Conservation (phyloP, 2,329 filamentous ascomycete genomes). For the Fusarium succisae region DNA sequence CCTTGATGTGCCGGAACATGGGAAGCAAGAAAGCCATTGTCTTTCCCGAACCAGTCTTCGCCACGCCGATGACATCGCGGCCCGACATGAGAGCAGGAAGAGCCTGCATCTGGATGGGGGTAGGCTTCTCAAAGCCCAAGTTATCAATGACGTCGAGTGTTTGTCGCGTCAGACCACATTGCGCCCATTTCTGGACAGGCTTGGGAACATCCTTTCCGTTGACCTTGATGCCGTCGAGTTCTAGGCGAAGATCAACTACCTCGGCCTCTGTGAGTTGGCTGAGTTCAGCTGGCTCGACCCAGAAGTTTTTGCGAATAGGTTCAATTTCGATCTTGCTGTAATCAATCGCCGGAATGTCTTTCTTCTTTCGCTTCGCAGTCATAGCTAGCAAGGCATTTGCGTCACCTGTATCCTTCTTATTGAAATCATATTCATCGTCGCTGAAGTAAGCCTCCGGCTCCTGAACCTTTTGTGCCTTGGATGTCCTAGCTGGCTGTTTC, state of each 20-base stretch:
- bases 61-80: slow-evolving; percentile 93
- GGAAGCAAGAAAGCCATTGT: slow-evolving; percentile 94
- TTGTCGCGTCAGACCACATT: slow-evolving; percentile 88
- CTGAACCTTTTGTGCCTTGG: slow-evolving; percentile 61
- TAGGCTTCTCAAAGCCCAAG: slow-evolving; percentile 87
- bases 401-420: slow-evolving; percentile 58
- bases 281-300: slow-evolving; percentile 87
- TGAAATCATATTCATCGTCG: slow-evolving; percentile 76
- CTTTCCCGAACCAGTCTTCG: slow-evolving; percentile 97
- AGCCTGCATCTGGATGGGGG: slow-evolving; percentile 94
- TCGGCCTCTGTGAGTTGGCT: slow-evolving; percentile 86
- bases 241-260: slow-evolving; percentile 80
- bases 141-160: slow-evolving; percentile 85
- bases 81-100: slow-evolving; percentile 96
- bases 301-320: slow-evolving; percentile 92
- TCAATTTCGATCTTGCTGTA: slow-evolving; percentile 88
- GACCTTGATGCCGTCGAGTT: slow-evolving; percentile 96
- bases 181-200: slow-evolving; percentile 95
- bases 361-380: slow-evolving; percentile 82
- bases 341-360: slow-evolving; percentile 89
- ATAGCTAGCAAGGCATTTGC: slow-evolving; percentile 62
- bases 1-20: slow-evolving; percentile 98
- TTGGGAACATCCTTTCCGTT: slow-evolving; percentile 88
- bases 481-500: slow-evolving; percentile 46
- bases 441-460: slow-evolving; percentile 89